Percentiles rank a stretch among this genome's conserved stretches.
Conservation (phyloP, 305 asterid species). For the Rubia balearica region DNA sequence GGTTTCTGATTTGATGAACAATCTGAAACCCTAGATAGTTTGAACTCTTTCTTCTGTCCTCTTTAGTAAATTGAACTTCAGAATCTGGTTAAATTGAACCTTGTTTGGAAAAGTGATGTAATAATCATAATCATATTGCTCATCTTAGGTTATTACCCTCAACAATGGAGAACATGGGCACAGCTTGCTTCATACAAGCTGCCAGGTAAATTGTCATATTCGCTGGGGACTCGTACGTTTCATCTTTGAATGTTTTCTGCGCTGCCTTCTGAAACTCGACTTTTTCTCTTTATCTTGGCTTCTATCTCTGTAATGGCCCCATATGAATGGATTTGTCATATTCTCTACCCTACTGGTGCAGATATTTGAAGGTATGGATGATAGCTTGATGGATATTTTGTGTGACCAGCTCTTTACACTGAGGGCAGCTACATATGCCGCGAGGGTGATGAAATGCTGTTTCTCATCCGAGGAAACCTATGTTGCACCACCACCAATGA, state of each 20-base stretch:
- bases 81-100: too few species aligned
- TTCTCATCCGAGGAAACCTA: constrained; percentile 48
- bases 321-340: not conserved
- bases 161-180: constrained; percentile 64
- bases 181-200: constrained; percentile 50
- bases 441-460: constrained; percentile 63
- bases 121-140: not conserved
- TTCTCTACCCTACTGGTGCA: constrained; percentile 32
- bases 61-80: too few species aligned
- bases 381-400: constrained; percentile 47
- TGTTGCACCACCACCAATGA: constrained; percentile 43
- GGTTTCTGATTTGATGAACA: not conserved
- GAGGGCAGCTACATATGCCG: constrained; percentile 40
- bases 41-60: too few species aligned
- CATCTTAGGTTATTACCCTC: constrained; percentile 39
- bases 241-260: not conserved
- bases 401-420: constrained; percentile 46
- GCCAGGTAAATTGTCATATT: constrained; percentile 58
- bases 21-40: not conserved
- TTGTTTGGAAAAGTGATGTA: not conserved
- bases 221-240: constrained; percentile 48
- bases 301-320: not conserved
- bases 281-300: not conserved
- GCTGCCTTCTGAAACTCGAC: too few species aligned
- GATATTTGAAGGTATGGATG: constrained; percentile 47